Conservation (phyloP, 345 rosid species). For the Raphanus raphanistrum region DNA sequence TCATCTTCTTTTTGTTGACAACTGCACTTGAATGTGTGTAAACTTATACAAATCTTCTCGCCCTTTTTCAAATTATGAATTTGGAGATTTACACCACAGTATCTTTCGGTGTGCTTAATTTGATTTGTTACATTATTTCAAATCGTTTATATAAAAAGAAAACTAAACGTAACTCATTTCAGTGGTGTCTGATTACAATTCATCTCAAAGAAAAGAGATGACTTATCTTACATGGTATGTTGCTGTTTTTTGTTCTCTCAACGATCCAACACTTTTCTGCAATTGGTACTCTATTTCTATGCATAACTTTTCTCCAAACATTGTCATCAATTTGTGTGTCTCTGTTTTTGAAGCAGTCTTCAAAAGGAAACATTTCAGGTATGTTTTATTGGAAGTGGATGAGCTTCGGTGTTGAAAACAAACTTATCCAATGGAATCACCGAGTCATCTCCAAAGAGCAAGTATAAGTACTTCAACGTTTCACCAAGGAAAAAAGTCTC, state of each 20-base stretch:
- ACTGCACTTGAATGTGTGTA: neutral
- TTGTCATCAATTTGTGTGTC: conserved; percentile 15
- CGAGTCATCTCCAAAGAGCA: conserved; percentile 79
- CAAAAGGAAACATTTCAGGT: conserved; percentile 27
- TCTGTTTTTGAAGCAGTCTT: conserved; percentile 21
- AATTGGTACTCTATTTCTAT: conserved; percentile 19
- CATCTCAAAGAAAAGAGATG: neutral
- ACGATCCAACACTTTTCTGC: neutral
- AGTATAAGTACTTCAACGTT: conserved; percentile 83
- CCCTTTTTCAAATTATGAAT: conserved; percentile 16
- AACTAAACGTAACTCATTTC: neutral
- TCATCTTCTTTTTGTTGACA: conserved; percentile 9
- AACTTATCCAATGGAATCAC: conserved; percentile 77
- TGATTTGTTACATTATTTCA: neutral
- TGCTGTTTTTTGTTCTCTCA: neutral
- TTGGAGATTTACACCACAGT: conserved; percentile 4
- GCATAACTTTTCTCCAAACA: conserved; percentile 20
- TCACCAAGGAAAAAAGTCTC: conserved; percentile 94
- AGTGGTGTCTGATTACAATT: conserved; percentile 8
- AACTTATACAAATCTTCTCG: conserved; percentile 18
- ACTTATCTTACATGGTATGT: conserved; percentile 21
- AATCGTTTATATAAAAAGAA: neutral
- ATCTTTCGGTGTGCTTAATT: neutral
- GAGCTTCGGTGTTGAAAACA: conserved; percentile 94
- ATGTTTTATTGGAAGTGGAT: conserved; percentile 71